Percentiles rank a stretch among this genome's conserved stretches.
phyloP scores from a whole-genome alignment of 2,329 filamentous ascomycete genomes.

The Coniochaeta sp. region DNA sequence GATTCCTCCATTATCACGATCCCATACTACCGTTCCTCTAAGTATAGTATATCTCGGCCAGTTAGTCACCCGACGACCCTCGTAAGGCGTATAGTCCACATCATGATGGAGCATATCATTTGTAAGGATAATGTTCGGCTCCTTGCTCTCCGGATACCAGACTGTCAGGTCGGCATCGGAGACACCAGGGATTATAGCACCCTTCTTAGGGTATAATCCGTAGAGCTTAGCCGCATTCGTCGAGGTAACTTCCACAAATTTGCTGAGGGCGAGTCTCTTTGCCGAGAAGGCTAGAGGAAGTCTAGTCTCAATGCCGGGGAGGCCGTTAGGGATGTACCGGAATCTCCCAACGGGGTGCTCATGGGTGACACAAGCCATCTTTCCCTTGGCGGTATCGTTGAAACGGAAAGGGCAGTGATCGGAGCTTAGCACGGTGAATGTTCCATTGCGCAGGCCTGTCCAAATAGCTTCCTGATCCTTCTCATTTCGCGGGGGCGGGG shows the following conservation, averaged over 20 bases:
- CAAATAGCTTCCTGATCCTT: constrained; percentile 43
- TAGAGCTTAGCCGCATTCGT: constrained; percentile 50
- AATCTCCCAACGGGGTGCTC: constrained; percentile 39
- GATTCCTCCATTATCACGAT: constrained; percentile 40
- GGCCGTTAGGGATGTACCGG: constrained; percentile 49
- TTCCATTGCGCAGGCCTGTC: constrained; percentile 40
- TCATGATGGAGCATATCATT: constrained; percentile 52
- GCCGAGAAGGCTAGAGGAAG: constrained; percentile 36
- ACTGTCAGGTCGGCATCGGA: constrained; percentile 48
- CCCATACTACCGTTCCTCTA: constrained; percentile 50
- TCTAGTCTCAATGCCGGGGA: constrained; percentile 48
- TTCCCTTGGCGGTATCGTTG: constrained; percentile 33
- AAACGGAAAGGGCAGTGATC: constrained; percentile 41
- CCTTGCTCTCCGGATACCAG: constrained; percentile 42
- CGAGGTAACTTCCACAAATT: constrained; percentile 45
- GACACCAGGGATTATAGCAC: constrained; percentile 39
- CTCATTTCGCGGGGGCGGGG: constrained; percentile 40
- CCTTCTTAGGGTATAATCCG: constrained; percentile 43
- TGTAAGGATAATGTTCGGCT: constrained; percentile 33
- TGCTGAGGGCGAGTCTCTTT: constrained; percentile 30
- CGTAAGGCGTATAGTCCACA: constrained; percentile 55
- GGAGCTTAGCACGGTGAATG: constrained; percentile 42
- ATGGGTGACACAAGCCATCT: constrained; percentile 38
- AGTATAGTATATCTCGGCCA: constrained; percentile 56
- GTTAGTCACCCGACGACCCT: constrained; percentile 43